These are phyloP conservation scores for Cytospora piceae DNA, from an alignment of 2,329 filamentous ascomycete genomes.

Conservation along the genomic window DNA sequence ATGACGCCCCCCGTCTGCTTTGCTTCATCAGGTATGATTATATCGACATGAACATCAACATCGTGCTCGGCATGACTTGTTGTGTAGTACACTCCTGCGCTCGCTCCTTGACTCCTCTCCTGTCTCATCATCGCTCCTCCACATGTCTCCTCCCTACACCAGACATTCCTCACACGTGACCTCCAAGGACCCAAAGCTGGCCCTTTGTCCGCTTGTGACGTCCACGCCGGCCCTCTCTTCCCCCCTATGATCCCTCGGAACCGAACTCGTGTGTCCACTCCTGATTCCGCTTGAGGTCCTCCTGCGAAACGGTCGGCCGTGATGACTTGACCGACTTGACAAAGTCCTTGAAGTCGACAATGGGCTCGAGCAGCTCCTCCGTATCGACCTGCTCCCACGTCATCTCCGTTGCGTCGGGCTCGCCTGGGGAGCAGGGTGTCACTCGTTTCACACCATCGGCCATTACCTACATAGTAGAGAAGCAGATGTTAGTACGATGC, in stretches of 20 bases:
- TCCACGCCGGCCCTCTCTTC: neutral
- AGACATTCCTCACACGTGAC: neutral
- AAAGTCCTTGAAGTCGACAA: conserved; percentile 89
- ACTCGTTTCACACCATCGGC: conserved; percentile 66
- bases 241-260: conserved; percentile 72
- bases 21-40: conserved; percentile 20
- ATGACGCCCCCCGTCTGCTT: conserved; percentile 28
- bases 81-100: neutral
- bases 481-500: neutral
- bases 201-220: neutral
- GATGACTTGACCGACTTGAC: conserved; percentile 87
- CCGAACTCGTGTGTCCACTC: conserved; percentile 98
- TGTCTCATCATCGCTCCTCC: neutral
- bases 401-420: conserved; percentile 86
- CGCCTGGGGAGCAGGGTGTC: conserved; percentile 93
- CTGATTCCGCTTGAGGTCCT: conserved; percentile 80
- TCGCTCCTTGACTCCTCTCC: neutral
- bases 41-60: conserved; percentile 18
- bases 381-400: conserved; percentile 86
- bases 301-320: conserved; percentile 85
- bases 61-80: neutral
- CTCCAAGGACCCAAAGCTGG: neutral
- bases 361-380: conserved; percentile 83
- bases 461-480: conserved; percentile 26
- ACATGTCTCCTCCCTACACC: neutral